Evolutionary conservation across 768 basidiomycete genomes (phyloP).

Genomic region (Rhodotorula babjevae): DNA sequence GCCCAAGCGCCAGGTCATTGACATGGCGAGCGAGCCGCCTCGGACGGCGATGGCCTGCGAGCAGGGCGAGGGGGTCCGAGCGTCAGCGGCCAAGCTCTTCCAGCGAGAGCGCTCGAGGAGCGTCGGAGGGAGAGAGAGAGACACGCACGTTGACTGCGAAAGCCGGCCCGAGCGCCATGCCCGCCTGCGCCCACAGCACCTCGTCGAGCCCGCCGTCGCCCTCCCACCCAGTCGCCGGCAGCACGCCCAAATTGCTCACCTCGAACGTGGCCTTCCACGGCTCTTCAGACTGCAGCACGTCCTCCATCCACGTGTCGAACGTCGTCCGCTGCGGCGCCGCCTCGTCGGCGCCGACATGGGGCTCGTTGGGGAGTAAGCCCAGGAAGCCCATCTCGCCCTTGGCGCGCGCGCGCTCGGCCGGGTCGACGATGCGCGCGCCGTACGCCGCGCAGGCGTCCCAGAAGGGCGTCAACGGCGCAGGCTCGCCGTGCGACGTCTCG

Average conservation of each 20-base stretch:
- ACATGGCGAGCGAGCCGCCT: constrained; percentile 1
- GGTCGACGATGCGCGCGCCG: background rate
- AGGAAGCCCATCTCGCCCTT: constrained; percentile 7
- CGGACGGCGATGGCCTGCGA: constrained; percentile 13
- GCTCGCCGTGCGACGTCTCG: constrained; percentile 47
- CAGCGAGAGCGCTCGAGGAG: background rate
- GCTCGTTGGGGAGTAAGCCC: background rate
- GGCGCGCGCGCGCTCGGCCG: background rate
- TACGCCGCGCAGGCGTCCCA: background rate
- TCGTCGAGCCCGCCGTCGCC: constrained; percentile 4
- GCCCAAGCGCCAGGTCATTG: constrained; percentile 1
- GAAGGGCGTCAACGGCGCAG: constrained; percentile 51
- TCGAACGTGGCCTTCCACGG: constrained; percentile 12
- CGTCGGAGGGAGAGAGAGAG: background rate
- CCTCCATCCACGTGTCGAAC: background rate
- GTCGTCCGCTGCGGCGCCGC: background rate
- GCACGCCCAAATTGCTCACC: constrained; percentile 15
- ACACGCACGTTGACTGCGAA: constrained; percentile 16
- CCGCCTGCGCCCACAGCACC: constrained; percentile 16
- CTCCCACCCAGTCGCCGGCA: constrained; percentile 9
- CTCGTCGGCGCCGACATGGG: background rate
- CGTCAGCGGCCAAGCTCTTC: too few relatives aligned
- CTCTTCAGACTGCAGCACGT: background rate
- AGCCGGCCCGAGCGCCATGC: background rate
- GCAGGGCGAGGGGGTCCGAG: too few relatives aligned